phyloP scores from a whole-genome alignment of 2,329 filamentous ascomycete genomes.

The Monosporascus sp. region DNA sequence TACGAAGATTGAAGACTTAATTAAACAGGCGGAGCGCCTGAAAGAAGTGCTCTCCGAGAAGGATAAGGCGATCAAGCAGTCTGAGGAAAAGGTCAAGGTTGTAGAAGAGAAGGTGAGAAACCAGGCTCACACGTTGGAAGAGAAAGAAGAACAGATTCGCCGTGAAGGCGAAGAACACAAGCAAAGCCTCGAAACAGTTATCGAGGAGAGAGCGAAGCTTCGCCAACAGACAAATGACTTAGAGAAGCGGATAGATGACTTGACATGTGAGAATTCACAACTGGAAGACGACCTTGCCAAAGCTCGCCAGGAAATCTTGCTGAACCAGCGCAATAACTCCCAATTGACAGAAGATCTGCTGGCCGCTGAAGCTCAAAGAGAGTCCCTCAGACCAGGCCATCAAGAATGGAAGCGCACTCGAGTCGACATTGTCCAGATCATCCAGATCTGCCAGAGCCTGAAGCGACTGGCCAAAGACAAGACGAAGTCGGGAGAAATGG shows the following conservation, averaged over 20 bases:
- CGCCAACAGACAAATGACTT: constrained; percentile 18
- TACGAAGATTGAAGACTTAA: constrained; percentile 5
- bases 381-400: constrained; percentile 10
- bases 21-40: constrained; percentile 7
- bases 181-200: constrained; percentile 17
- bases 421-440: constrained; percentile 11
- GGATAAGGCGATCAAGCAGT: constrained; percentile 4
- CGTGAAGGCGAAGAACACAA: constrained; percentile 11
- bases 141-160: constrained; percentile 9
- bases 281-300: constrained; percentile 12
- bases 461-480: constrained; percentile 11
- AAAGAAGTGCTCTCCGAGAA: constrained; percentile 10
- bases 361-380: constrained; percentile 1
- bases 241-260: constrained; percentile 18
- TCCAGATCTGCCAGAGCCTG: constrained; percentile 14
- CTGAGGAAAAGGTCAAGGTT: constrained; percentile 8
- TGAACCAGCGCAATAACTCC: constrained; percentile 9
- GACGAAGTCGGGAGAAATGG: constrained; percentile 10
- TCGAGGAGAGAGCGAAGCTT: constrained; percentile 26
- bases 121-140: constrained; percentile 7
- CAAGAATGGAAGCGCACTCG: constrained; percentile 17
- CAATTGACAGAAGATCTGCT: constrained; percentile 9
- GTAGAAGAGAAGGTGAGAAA: constrained; percentile 7
- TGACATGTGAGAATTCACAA: too few species aligned
- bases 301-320: constrained; percentile 23